A percentile compares a stretch with the other conserved stretches of the same genome.
phyloP scores from a whole-genome alignment of 2,329 filamentous ascomycete genomes.

The Clarireedia sp. region DNA sequence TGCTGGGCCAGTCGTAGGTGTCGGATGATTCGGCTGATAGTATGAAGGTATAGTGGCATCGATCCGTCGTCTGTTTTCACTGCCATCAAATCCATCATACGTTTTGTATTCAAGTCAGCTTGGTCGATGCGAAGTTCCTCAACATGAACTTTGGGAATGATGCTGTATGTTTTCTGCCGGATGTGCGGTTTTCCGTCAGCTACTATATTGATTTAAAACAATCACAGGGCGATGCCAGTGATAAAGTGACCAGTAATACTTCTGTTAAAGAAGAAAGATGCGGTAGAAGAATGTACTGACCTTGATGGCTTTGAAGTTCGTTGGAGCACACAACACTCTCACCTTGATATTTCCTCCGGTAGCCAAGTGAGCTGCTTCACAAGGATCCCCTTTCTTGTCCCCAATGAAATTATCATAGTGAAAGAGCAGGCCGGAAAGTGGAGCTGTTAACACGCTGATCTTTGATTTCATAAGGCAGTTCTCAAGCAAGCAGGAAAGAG shows the following conservation, averaged over 20 bases:
- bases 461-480: constrained; percentile 34
- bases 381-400: constrained; percentile 26
- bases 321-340: constrained; percentile 43
- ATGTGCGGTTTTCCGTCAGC: background rate
- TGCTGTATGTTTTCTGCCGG: background rate
- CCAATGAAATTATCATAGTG: constrained; percentile 38
- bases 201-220: background rate
- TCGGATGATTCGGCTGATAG: constrained; percentile 41
- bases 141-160: constrained; percentile 35
- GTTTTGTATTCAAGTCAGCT: constrained; percentile 41
- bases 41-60: constrained; percentile 45
- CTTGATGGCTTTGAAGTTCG: constrained; percentile 36
- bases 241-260: no score
- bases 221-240: background rate
- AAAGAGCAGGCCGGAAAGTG: constrained; percentile 46
- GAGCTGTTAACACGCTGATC: constrained; percentile 37
- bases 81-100: constrained; percentile 49
- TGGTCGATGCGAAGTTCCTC: constrained; percentile 39
- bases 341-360: constrained; percentile 38
- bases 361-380: constrained; percentile 49
- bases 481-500: constrained; percentile 48
- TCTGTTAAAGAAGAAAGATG: no score
- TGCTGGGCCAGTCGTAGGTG: constrained; percentile 38
- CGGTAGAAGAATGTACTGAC: constrained; percentile 6
- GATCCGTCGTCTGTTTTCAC: constrained; percentile 32